Conservation (phyloP, 495 filamentous ascomycete genomes). For the Hypomontagnella submonticulosa region DNA sequence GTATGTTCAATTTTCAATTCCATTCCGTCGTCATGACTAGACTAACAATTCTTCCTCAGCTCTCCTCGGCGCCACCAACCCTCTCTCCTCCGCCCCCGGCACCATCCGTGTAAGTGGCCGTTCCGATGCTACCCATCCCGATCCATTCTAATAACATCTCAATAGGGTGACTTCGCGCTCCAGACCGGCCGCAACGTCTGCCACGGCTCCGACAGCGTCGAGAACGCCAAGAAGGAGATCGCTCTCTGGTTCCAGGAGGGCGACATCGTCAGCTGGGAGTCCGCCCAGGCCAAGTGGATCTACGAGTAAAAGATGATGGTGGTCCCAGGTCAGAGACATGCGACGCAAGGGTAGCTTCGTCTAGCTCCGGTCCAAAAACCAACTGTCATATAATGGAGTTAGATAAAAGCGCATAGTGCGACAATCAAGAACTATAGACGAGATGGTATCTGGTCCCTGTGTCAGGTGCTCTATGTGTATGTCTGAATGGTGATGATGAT, state of each 20-base stretch:
- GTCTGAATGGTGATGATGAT: neutral
- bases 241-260: conserved; percentile 92
- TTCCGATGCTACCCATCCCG: conserved; percentile 21
- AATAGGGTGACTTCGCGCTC: conserved; percentile 54
- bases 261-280: conserved; percentile 84
- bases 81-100: conserved; percentile 88
- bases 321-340: conserved; percentile 6
- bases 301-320: conserved; percentile 76
- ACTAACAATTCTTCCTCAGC: conserved; percentile 55
- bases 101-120: conserved; percentile 84
- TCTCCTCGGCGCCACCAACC: conserved; percentile 98
- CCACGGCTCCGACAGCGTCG: conserved; percentile 98
- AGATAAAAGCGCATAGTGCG: conserved; percentile 23
- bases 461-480: neutral
- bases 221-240: conserved; percentile 99
- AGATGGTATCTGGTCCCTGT: neutral
- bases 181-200: conserved; percentile 95
- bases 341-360: conserved; percentile 17
- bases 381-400: neutral
- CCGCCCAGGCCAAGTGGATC: conserved; percentile 85
- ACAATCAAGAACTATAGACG: conserved; percentile 35
- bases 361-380: conserved; percentile 15
- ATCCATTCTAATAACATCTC: conserved; percentile 11
- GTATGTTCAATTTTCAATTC: conserved; percentile 60
- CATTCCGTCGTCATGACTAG: neutral